phyloP scores from a whole-genome alignment of 805 yeast species.

The Kurtzmaniella fragi region DNA sequence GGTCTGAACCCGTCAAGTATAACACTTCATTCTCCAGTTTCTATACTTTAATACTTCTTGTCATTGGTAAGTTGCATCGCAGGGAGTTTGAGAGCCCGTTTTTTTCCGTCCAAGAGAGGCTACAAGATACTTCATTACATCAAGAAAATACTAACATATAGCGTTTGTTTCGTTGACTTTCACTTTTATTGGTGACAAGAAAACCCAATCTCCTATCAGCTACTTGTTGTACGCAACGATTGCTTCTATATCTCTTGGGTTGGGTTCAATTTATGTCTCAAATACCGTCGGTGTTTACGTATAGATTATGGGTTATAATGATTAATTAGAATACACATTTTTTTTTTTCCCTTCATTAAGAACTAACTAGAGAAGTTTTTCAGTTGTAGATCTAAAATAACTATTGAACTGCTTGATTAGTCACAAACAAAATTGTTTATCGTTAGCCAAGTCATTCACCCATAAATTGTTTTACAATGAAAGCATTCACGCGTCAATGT shows the following conservation, averaged over 20 bases:
- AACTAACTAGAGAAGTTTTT: no score
- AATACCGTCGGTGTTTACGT: slow-evolving; percentile 42
- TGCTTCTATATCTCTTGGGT: slow-evolving; percentile 35
- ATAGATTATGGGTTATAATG: slow-evolving; percentile 9
- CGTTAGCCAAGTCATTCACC: no score
- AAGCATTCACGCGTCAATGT: slow-evolving; percentile 10
- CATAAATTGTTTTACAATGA: no score
- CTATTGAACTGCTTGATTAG: no score
- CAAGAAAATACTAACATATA: slow-evolving; percentile 13
- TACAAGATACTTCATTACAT: not conserved
- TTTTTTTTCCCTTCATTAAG: no score
- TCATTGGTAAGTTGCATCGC: slow-evolving; percentile 16
- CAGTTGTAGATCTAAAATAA: no score
- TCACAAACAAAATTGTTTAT: no score
- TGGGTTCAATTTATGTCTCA: slow-evolving; percentile 31
- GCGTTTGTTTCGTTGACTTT: slow-evolving; percentile 26
- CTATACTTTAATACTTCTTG: slow-evolving; percentile 16
- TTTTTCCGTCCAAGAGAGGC: not conserved
- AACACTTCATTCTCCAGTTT: slow-evolving; percentile 8
- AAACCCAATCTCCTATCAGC: slow-evolving; percentile 16
- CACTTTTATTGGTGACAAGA: slow-evolving; percentile 24
- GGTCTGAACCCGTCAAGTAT: slow-evolving; percentile 17
- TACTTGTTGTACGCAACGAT: slow-evolving; percentile 26
- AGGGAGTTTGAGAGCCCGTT: not conserved
- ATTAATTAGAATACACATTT: no score